Conservation (phyloP, 192 early-diverging fungal genomes). For the Gamsiella multidivaricata region DNA sequence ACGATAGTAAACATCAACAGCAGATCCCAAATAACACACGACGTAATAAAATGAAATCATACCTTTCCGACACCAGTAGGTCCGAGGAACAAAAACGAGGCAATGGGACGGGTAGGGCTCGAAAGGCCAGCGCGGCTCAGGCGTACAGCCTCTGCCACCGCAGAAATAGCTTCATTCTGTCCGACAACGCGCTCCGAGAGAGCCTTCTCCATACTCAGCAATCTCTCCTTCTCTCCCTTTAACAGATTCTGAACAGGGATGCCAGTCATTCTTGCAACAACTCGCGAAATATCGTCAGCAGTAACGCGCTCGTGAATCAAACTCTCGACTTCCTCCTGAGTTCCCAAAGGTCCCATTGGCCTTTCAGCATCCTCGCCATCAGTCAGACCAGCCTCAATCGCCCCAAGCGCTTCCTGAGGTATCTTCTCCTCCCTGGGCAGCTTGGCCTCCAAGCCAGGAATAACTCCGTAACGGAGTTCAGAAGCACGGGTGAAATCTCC, state of each 20-base stretch:
- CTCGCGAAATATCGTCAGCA: slow-evolving; percentile 78
- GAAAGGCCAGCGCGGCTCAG: slow-evolving; percentile 84
- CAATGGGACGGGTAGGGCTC: slow-evolving; percentile 76
- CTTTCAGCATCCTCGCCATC: slow-evolving; percentile 19
- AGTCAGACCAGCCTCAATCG: slow-evolving; percentile 59
- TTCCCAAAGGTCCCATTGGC: slow-evolving; percentile 33
- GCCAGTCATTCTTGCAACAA: slow-evolving; percentile 80
- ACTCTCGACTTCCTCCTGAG: slow-evolving; percentile 56
- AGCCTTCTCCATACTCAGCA: slow-evolving; percentile 78
- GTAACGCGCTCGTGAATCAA: slow-evolving; percentile 86
- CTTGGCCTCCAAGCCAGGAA: slow-evolving; percentile 77
- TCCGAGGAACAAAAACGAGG: slow-evolving; percentile 85
- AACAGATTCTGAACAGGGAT: slow-evolving; percentile 82
- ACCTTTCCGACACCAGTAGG: slow-evolving; percentile 86
- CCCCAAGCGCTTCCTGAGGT: slow-evolving; percentile 60
- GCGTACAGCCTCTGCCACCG: slow-evolving; percentile 78
- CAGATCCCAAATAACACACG: background rate
- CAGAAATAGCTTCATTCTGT: slow-evolving; percentile 75
- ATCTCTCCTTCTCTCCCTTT: slow-evolving; percentile 75
- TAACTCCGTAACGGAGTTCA: slow-evolving; percentile 82
- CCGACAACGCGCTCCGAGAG: slow-evolving; percentile 72
- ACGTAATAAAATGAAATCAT: background rate
- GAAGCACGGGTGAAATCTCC: slow-evolving; percentile 80
- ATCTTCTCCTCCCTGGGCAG: slow-evolving; percentile 62
- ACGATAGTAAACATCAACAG: too few relatives aligned